Evolutionary conservation across 176 grass and related monocot genomes (phyloP), one percentile per base, ranked within the genome.

Genomic region (Olyra latifolia): DNA sequence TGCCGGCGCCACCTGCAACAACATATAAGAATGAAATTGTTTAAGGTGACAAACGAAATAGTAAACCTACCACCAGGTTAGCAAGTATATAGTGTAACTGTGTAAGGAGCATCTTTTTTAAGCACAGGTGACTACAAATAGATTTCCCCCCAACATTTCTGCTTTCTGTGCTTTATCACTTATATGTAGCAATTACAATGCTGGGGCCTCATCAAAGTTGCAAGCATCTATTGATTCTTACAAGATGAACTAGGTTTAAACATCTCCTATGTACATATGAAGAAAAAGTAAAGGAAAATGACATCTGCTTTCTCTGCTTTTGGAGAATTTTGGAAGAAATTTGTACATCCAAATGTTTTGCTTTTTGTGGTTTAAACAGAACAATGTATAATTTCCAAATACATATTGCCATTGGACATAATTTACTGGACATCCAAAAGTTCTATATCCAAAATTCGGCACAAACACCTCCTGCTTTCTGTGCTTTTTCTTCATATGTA

Each of bases 1-100:
- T 11, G 72, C 57, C 57, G 80, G 67, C 5, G 54, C 28, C 12
- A 0, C 77, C 87, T 89, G 87, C 57, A 89, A 65, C 23, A 71
- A 29, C 40, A 25, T 9, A 55, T 23, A 24, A 62, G 0, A 35
- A 20, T 60, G 2, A 71, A 35, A 68, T 30, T 38, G 69, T 46
- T 29, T 50, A 38, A 19, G 15, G 39, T 38, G 6, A 20, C 17
- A 54, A 17, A 56, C 11, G 45, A 1, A 52, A 65, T 22, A 28
- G 32, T 7, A 83, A 35, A 12, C 7, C 64, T 49, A 47, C 17
- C 5, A 43, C 12, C 23, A 38, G 5, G 8, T 53, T 19, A 3
- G n/a, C n/a, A n/a, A 0, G 32, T 35, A 35, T 35, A 35, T 3
- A 4, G 32, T 35, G 32, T 35, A 35, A 35, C 5, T 35, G 32